Conservation (phyloP, 176 grass and related monocot genomes). For the Ensete glaucum region DNA sequence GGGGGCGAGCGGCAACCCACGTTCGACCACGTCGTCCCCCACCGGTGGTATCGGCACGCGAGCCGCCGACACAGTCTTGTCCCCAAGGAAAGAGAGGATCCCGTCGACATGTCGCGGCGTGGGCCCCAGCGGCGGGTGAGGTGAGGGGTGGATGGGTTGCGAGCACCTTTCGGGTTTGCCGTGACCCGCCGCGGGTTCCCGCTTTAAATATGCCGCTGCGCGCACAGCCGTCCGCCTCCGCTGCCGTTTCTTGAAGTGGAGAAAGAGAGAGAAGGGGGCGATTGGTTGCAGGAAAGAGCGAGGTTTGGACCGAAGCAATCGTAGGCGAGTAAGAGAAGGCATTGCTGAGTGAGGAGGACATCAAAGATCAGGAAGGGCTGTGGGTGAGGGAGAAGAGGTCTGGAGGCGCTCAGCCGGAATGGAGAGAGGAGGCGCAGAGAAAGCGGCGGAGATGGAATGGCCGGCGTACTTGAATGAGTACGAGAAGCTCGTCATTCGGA, state of each 20-base stretch:
- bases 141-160: not conserved
- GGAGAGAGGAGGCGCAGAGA: not conserved
- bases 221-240: not conserved
- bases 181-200: not conserved
- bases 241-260: not conserved
- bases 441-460: conserved; percentile 52
- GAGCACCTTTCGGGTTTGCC: not conserved
- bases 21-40: not conserved
- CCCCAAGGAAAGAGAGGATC: not conserved
- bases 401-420: not conserved
- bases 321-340: too few species aligned
- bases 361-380: too few species aligned
- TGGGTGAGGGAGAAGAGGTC: too few species aligned
- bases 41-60: not conserved
- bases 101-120: not conserved
- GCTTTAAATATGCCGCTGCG: not conserved
- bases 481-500: conserved; percentile 91
- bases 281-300: too few species aligned
- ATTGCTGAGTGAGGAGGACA: too few species aligned
- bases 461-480: conserved; percentile 64
- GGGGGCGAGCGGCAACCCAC: not conserved
- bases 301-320: too few species aligned
- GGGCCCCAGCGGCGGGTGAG: not conserved
- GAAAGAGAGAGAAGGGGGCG: too few species aligned
- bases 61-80: not conserved